A percentile compares a stretch with the other conserved stretches of the same genome.
These are phyloP conservation scores for Tulasnella sp. DNA, from an alignment of 768 basidiomycete genomes.

Conservation along the genomic window DNA sequence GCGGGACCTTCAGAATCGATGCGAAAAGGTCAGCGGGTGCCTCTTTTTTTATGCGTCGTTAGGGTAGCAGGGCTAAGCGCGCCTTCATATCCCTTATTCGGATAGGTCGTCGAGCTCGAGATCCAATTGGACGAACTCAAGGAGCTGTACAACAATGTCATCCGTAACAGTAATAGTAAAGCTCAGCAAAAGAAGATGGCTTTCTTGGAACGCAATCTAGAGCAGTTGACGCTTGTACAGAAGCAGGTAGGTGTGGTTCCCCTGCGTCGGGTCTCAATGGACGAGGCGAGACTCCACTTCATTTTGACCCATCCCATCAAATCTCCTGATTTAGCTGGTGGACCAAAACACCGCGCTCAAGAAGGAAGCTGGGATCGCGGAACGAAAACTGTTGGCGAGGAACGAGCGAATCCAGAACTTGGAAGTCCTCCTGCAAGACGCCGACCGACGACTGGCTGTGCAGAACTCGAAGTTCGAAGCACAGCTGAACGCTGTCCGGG, in stretches of 20 bases:
- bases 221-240: conserved; percentile 93
- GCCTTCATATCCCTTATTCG: neutral
- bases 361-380: conserved; percentile 96
- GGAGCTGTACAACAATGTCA: conserved; percentile 98
- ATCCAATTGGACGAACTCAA: conserved; percentile 98
- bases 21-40: conserved; percentile 79
- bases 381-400: conserved; percentile 92
- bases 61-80: conserved; percentile 11
- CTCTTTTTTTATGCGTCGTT: conserved; percentile 4
- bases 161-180: conserved; percentile 96
- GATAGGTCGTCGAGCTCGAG: conserved; percentile 95
- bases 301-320: conserved; percentile 32
- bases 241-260: conserved; percentile 70
- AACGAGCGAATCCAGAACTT: conserved; percentile 98
- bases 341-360: conserved; percentile 97
- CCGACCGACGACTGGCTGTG: conserved; percentile 86
- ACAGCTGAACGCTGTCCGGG: conserved; percentile 88
- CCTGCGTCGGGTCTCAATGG: neutral
- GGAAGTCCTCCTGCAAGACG: conserved; percentile 89
- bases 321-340: conserved; percentile 67
- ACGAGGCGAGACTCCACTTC: conserved; percentile 3
- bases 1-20: conserved; percentile 98
- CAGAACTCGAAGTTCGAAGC: conserved; percentile 97
- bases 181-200: conserved; percentile 99
- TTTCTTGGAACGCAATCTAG: conserved; percentile 94